These are phyloP conservation scores for Porogramme epimiltina DNA, from an alignment of 1,284 basidiomycete species.

Conservation along the genomic window DNA sequence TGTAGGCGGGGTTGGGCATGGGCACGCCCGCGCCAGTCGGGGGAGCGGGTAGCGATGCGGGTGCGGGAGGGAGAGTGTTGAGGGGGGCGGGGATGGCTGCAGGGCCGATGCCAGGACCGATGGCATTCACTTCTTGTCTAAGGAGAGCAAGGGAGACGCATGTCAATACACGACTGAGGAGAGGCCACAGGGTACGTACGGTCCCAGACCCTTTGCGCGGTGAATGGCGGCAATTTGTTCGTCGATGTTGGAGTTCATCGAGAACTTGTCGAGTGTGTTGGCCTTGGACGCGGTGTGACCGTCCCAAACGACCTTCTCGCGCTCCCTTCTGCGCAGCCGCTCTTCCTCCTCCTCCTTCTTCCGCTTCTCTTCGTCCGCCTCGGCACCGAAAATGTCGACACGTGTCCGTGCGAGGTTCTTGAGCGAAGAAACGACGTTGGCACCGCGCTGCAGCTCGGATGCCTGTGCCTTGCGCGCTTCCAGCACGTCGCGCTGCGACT, in stretches of 20 bases:
- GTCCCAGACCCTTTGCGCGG: constrained; percentile 83
- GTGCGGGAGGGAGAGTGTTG: constrained; percentile 61
- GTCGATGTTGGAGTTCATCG: constrained; percentile 88
- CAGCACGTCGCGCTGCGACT: constrained; percentile 86
- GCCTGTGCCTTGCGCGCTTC: constrained; percentile 90
- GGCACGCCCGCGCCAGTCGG: constrained; percentile 45
- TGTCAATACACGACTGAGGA: constrained; percentile 12
- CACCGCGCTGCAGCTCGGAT: constrained; percentile 85
- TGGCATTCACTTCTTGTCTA: constrained; percentile 72
- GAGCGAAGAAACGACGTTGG: constrained; percentile 90
- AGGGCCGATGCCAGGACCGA: constrained; percentile 84
- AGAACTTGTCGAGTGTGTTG: constrained; percentile 87
- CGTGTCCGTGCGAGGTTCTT: constrained; percentile 88
- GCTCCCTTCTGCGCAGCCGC: constrained; percentile 74
- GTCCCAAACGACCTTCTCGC: constrained; percentile 94
- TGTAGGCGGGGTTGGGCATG: constrained; percentile 56
- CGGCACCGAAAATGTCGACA: constrained; percentile 94
- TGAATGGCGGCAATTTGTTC: constrained; percentile 95
- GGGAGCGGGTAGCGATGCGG: constrained; percentile 65
- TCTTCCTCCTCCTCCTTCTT: constrained; percentile 87
- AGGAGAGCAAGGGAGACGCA: constrained; percentile 8
- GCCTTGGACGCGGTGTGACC: constrained; percentile 92
- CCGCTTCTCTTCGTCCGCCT: constrained; percentile 85
- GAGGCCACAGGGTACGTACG: constrained; percentile 40
- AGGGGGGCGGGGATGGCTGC: constrained; percentile 66